Conservation (phyloP, 2,329 filamentous ascomycete species). For the Fusarium oxysporum region DNA sequence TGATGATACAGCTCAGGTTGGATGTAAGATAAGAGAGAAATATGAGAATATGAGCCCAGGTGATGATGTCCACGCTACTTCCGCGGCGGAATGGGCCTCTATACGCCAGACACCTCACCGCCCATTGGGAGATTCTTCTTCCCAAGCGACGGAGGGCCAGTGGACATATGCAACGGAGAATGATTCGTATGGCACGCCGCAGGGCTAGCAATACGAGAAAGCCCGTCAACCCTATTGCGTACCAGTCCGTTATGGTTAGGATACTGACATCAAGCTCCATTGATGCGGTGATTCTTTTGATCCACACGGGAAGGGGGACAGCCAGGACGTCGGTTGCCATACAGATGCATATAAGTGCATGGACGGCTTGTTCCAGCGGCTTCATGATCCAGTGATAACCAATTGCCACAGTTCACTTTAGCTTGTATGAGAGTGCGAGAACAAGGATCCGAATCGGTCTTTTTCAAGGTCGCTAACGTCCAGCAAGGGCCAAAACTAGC, state of each 20-base stretch:
- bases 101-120: not conserved
- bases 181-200: not conserved
- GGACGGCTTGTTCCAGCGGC: not conserved
- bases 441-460: not conserved
- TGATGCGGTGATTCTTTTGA: not conserved
- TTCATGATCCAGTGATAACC: not conserved
- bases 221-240: slow-evolving; percentile 4
- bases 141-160: not conserved
- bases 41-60: not conserved
- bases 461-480: not conserved
- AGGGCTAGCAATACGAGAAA: not conserved
- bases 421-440: not conserved
- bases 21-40: slow-evolving; percentile 6
- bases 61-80: slow-evolving; percentile 15
- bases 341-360: not conserved
- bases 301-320: not conserved
- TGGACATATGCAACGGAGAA: not conserved
- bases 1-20: slow-evolving; percentile 12
- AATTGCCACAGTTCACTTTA: not conserved
- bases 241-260: not conserved
- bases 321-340: not conserved
- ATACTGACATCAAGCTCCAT: not conserved
- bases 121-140: not conserved
- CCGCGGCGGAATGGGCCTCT: slow-evolving; percentile 5
- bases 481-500: not conserved